Base-by-base conservation (phyloP, 169 alveolate species). In the Blepharisma undulans region DNA sequence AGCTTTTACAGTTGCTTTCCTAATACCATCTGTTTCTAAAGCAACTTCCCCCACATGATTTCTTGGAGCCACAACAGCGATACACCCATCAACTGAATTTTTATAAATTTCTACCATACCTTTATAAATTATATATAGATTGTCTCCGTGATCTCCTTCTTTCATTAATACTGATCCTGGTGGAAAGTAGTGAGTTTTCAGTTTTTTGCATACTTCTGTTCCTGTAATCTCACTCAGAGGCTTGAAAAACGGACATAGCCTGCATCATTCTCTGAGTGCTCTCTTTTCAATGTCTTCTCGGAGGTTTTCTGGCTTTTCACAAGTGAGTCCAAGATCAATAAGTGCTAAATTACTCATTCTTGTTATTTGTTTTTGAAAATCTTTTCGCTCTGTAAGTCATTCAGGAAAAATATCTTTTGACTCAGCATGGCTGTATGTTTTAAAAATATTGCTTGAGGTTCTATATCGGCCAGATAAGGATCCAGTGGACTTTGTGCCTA, bases 71-170 rank as follows among this genome's bases (percentile, higher is more conserved):
- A 84, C 32, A 10, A 25, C 34, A 30, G 33, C 77, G 7, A 84
- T 33, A 29, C 29, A 22, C 66, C 66, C 72, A 27, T 33, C 61
- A 48, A 60, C 48, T 59, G 27, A 21, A n/a, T 22, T 60, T 48
- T 84, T 84, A 30, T 25, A 29, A 14, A 84, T 84, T 25, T 60
- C 77, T 1, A 84, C 89, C 27, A 36, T 22, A 1, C 89, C 89
- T 33, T 84, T 48, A 3, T 21, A 21, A 34, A 84, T 84, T 22
- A 84, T 21, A 32, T 84, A 84, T 5, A 60, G 32, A 84, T 76
- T 32, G 78, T 84, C 89, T 61, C 89, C 89, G 6, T 22, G 22
- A 30, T 84, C 89, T n/a, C 78, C 78, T 84, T 84, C 78, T 84
- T 84, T 33, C 30, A 84, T 36, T n/a, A 84, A n/a, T 34, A 84